Evolutionary conservation across 805 yeast species (phyloP), one percentile per base, ranked within the genome.

Genomic region (Kodamaea hsintzibuensis): DNA sequence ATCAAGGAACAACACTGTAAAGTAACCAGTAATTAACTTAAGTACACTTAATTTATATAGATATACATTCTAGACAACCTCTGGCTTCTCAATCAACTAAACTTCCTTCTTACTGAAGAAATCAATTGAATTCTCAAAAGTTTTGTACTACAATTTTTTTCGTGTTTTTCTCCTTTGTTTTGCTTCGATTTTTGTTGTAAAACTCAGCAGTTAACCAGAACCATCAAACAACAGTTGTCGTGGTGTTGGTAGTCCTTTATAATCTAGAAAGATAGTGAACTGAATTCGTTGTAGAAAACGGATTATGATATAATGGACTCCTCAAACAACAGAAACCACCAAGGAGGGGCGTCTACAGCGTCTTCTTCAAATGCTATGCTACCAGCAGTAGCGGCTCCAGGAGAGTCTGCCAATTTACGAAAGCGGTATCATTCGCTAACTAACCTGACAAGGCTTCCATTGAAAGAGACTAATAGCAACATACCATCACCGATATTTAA

Each of bases 401-500:
- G 50, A 13, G 46, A 39, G 35, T 45, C 52, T 7, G 37, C 45
- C 14, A 22, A 47, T 25, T 30, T 53, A 27, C 47, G 57, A 17
- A 58, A 56, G 48, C 51, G 58, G 33, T 51, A 54, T 33, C 55
- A 56, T 19, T 56, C 59, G 12, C 43, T 56, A 45, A 49, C 42
- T 39, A 50, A 51, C 12, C 47, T 30, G 37, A 42, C 57, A 18
- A 54, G 78, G 50, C 60, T 65, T 27, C 79, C 80, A 2, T 67
- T 76, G 58, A 70, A 72, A 56, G 79, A 75, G 58, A 70, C 80
- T 9, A 67, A 66, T 55, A 65, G 70, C 38, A 76, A 76, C 55
- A 61, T 75, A 17, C 78, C 79, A 8, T 67, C 71, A 42, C 78
- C 78, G 3, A 61, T 58, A 22, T 58, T 67, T 33, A 73, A 73